These are phyloP conservation scores for Sutorius australiensis DNA, from an alignment of 768 basidiomycete genomes.

Conservation along the genomic window DNA sequence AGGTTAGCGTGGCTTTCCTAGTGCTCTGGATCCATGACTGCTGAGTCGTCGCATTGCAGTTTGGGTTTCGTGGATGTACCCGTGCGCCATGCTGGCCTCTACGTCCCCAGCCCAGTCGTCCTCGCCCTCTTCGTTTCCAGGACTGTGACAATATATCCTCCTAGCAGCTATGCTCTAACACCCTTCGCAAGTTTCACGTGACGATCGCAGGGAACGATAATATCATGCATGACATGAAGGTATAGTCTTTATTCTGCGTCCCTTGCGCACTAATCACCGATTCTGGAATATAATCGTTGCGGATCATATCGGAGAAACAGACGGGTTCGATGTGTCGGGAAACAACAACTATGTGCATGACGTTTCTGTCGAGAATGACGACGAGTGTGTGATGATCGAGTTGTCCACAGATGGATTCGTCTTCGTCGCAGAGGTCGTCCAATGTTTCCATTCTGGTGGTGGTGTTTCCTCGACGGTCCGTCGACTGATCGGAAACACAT, in stretches of 20 bases:
- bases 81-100: background rate
- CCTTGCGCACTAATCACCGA: background rate
- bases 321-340: slow-evolving; percentile 20
- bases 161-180: background rate
- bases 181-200: slow-evolving; percentile 10
- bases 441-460: slow-evolving; percentile 10
- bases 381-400: slow-evolving; percentile 35
- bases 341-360: slow-evolving; percentile 34
- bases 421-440: slow-evolving; percentile 11
- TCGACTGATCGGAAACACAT: background rate
- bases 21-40: background rate
- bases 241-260: background rate
- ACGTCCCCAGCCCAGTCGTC: slow-evolving; percentile 1
- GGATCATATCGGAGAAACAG: slow-evolving; percentile 11
- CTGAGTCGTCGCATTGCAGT: background rate
- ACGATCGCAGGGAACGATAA: slow-evolving; percentile 6
- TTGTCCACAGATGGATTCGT: slow-evolving; percentile 23
- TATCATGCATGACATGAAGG: slow-evolving; percentile 11
- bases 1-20: background rate
- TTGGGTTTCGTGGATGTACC: background rate
- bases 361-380: slow-evolving; percentile 31
- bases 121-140: slow-evolving; percentile 9
- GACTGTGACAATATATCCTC: background rate
- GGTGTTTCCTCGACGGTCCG: background rate
- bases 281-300: background rate